Conservation (phyloP, 2,329 filamentous ascomycete genomes). For the Calonectria henricotiae region DNA sequence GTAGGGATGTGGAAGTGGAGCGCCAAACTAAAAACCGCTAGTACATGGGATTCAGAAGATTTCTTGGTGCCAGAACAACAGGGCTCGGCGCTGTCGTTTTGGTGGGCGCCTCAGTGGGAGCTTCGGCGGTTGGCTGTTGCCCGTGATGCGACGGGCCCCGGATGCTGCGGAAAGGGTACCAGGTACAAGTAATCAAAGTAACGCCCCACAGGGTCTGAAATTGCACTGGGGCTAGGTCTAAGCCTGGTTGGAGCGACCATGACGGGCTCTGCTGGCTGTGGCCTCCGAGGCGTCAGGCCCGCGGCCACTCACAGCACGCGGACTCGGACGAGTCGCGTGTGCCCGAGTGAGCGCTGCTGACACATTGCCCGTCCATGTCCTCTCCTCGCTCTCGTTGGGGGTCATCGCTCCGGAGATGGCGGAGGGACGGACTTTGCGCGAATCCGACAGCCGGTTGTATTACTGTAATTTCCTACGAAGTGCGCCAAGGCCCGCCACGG, state of each 20-base stretch:
- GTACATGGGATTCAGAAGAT: conserved; percentile 19
- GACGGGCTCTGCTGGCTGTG: conserved; percentile 40
- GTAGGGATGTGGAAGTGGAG: conserved; percentile 15
- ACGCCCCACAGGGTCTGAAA: conserved; percentile 46
- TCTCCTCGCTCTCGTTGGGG: conserved; percentile 4
- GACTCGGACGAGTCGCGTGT: conserved; percentile 39
- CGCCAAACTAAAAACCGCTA: conserved; percentile 17
- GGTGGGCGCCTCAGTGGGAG: conserved; percentile 23
- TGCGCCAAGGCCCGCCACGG: conserved; percentile 47
- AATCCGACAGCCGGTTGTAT: conserved; percentile 49
- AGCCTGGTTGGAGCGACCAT: conserved; percentile 44
- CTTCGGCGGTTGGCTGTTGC: conserved; percentile 29
- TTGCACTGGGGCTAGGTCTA: conserved; percentile 49
- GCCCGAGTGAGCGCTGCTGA: conserved; percentile 44
- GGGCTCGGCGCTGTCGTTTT: conserved; percentile 18
- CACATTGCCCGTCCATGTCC: conserved; percentile 38
- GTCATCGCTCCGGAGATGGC: conserved; percentile 39
- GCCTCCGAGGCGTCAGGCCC: conserved; percentile 31
- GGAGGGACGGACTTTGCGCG: conserved; percentile 51
- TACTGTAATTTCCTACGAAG: conserved; percentile 51
- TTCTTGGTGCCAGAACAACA: conserved; percentile 14
- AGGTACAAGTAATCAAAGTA: conserved; percentile 50
- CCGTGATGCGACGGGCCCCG: conserved; percentile 42
- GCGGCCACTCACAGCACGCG: conserved; percentile 43
- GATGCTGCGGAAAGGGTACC: conserved; percentile 53